A percentile compares a stretch with the other conserved stretches of the same genome.
Evolutionary conservation across 75 land plant genomes (phyloP).

Genomic region (Cryptomeria japonica): DNA sequence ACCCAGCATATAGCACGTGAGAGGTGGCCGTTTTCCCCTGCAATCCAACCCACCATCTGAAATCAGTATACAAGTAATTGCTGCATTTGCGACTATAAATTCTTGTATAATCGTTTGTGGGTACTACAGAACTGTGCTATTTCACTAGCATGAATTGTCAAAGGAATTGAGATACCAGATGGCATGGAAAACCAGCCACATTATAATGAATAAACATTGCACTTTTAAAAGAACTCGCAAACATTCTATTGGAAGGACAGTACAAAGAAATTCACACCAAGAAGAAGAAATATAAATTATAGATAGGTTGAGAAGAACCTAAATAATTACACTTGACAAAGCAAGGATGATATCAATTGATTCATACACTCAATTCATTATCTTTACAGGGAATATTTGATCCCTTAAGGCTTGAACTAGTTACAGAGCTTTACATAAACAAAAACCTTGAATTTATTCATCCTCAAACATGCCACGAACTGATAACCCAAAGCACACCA

Average conservation of each 20-base stretch:
- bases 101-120: not conserved
- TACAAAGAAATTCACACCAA: not conserved
- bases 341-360: not conserved
- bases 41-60: conserved; percentile 5
- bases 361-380: not conserved
- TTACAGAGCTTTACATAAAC: not conserved
- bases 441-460: not conserved
- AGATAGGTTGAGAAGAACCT: not conserved
- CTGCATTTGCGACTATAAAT: not conserved
- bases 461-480: not conserved
- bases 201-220: not conserved
- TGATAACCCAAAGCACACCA: not conserved
- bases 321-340: not conserved
- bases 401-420: too few species aligned
- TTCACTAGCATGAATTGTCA: not conserved
- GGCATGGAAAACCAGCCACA: not conserved
- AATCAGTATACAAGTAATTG: not conserved
- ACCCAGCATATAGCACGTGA: conserved; percentile 24
- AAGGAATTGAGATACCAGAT: not conserved
- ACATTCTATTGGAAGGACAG: too few species aligned
- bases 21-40: conserved; percentile 29
- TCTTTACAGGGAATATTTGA: not conserved
- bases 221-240: not conserved
- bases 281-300: not conserved
- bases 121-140: not conserved